Evolutionary conservation across 371 early-diverging fungal species (phyloP), one percentile per base, ranked within the genome.

Genomic region (Umbelopsis sp.): DNA sequence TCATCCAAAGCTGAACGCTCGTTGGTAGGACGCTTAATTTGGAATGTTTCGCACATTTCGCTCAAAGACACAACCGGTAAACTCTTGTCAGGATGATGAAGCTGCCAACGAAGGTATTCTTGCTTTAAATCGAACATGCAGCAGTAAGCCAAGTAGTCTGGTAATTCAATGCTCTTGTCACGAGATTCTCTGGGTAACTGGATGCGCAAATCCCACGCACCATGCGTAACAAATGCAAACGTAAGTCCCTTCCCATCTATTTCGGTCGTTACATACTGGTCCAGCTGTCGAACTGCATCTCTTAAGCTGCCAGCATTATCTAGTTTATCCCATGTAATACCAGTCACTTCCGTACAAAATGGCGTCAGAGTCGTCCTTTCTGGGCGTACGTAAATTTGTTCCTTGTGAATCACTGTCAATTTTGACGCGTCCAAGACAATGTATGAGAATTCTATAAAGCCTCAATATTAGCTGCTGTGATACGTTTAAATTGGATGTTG

Each of bases 191-290:
- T 78, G n/a, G 86, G 83, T 1, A 93, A 73, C 70, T 92, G 92
- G 69, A 87, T 90, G 37, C 91, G 86, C 51, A 93, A 73, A 37
- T 88, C 87, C 90, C 91, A 89, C 4, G 89, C 91, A 16, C 92
- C 92, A 73, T 92, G 92, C 0, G 91, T 89, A 12, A 91, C 89
- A 72, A 93, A 90, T 66, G 91, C 90, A 74, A 92, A 92, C 10
- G 81, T 80, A 45, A 84, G 81, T 12, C 82, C 76, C 69, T 87
- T 71, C n/a, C 78, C 77, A 35, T 83, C 77, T 22, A 92, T 87
- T 68, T 89, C 79, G 0, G 69, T 69, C 63, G 83, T 77, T 62
- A 93, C 85, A 65, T 86, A 92, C 3, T 69, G 52, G 50, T 89
- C 87, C n/a, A 93, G 69, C 22, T 80, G 70, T 29, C 74, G 66